Evolutionary conservation across 495 filamentous ascomycete species (phyloP).

Genomic region (Aspergillus wentii): DNA sequence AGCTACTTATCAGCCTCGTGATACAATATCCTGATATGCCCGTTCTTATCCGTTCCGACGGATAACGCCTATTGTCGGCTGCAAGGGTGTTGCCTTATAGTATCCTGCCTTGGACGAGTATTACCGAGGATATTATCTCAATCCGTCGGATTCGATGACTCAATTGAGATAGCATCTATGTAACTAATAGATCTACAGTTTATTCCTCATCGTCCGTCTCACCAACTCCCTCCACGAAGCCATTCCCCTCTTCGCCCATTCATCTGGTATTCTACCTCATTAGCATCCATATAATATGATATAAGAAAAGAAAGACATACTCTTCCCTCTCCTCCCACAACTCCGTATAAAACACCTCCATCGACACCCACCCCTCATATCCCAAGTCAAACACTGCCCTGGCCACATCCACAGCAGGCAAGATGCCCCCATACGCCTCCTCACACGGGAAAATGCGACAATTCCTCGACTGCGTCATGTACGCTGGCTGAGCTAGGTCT

Average conservation of each 20-base stretch:
- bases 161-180: too few species aligned
- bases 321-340: neutral
- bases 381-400: neutral
- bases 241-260: neutral
- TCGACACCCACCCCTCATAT: neutral
- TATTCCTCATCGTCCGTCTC: too few species aligned
- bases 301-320: neutral
- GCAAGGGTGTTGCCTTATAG: too few species aligned
- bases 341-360: neutral
- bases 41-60: too few species aligned
- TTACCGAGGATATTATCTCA: too few species aligned
- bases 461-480: slow-evolving; percentile 11
- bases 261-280: neutral
- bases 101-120: too few species aligned
- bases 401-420: slow-evolving; percentile 5
- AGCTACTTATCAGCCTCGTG: too few species aligned
- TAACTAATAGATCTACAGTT: too few species aligned
- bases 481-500: slow-evolving; percentile 6
- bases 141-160: too few species aligned
- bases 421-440: slow-evolving; percentile 1
- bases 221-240: neutral
- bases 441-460: slow-evolving; percentile 11
- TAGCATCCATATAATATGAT: neutral
- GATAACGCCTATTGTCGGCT: too few species aligned
- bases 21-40: too few species aligned